phyloP scores from a whole-genome alignment of 2,329 filamentous ascomycete species.

The Exophiala lecanii-corni region DNA sequence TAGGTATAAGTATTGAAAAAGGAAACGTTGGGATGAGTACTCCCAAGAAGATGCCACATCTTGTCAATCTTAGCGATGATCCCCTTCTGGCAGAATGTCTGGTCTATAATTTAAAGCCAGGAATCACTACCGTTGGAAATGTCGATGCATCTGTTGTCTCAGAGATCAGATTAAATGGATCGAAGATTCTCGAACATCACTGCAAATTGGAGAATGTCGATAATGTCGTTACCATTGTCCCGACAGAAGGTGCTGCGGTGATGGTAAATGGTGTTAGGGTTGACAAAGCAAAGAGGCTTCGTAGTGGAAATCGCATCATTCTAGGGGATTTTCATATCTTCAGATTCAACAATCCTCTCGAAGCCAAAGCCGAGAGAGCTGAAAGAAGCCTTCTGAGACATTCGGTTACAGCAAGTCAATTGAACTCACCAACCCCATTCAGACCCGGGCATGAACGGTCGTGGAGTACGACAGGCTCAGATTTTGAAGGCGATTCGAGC shows the following conservation, averaged over 20 bases:
- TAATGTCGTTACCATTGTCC: conserved; percentile 85
- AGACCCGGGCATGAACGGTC: conserved; percentile 70
- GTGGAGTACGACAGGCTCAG: conserved; percentile 73
- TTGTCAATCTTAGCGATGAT: conserved; percentile 95
- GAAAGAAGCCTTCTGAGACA: conserved; percentile 78
- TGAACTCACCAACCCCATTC: conserved; percentile 59
- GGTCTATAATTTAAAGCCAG: conserved; percentile 96
- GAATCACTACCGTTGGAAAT: conserved; percentile 89
- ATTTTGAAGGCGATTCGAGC: conserved; percentile 66
- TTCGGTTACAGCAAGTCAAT: conserved; percentile 61
- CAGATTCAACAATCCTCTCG: conserved; percentile 94
- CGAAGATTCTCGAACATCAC: conserved; percentile 85
- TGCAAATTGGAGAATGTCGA: conserved; percentile 92
- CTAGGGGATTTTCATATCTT: conserved; percentile 98
- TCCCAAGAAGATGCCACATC: conserved; percentile 98
- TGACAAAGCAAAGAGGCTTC: conserved; percentile 75
- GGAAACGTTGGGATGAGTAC: conserved; percentile 92
- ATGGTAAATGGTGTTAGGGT: conserved; percentile 97
- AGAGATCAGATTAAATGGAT: conserved; percentile 90
- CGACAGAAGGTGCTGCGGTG: conserved; percentile 84
- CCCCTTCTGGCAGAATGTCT: conserved; percentile 91
- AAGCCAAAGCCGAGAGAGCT: conserved; percentile 85
- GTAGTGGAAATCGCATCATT: conserved; percentile 91
- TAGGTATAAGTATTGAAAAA: conserved; percentile 98
- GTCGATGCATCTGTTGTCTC: conserved; percentile 78